phyloP scores from a whole-genome alignment of 2,329 filamentous ascomycete species.

The Pseudogymnoascus sp. region DNA sequence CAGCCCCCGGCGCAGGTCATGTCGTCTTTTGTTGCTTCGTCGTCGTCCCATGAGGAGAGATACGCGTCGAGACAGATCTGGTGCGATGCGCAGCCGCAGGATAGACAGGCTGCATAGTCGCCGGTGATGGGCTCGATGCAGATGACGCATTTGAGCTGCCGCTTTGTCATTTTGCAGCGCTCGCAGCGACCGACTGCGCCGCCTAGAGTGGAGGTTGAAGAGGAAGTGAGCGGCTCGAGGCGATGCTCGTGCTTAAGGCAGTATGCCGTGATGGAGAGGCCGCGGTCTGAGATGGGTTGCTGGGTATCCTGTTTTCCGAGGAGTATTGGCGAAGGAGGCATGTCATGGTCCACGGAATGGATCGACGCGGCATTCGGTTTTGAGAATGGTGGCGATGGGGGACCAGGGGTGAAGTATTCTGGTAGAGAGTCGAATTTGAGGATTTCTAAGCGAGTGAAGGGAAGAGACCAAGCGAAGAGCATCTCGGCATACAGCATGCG shows the following conservation, averaged over 20 bases:
- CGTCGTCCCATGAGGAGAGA: conserved; percentile 26
- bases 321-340: conserved; percentile 41
- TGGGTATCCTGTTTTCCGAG: conserved; percentile 47
- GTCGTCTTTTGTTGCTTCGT: conserved; percentile 33
- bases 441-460: conserved; percentile 55
- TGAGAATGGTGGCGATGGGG: conserved; percentile 16
- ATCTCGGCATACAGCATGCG: conserved; percentile 61
- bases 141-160: conserved; percentile 53
- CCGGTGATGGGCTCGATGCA: conserved; percentile 53
- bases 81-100: conserved; percentile 55
- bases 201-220: conserved; percentile 17
- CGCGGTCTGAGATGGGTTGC: conserved; percentile 29
- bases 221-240: conserved; percentile 47
- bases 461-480: conserved; percentile 58
- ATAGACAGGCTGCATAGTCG: conserved; percentile 52
- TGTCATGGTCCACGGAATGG: conserved; percentile 20
- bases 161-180: conserved; percentile 46
- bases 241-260: conserved; percentile 56
- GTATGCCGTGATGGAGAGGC: conserved; percentile 55
- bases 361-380: conserved; percentile 24
- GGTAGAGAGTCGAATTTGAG: conserved; percentile 61
- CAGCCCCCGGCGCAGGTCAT: conserved; percentile 54
- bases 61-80: conserved; percentile 51
- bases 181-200: conserved; percentile 43
- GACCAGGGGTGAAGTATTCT: conserved; percentile 32